phyloP scores from a whole-genome alignment of 345 rosid genomes.

The Microcos paniculata region DNA sequence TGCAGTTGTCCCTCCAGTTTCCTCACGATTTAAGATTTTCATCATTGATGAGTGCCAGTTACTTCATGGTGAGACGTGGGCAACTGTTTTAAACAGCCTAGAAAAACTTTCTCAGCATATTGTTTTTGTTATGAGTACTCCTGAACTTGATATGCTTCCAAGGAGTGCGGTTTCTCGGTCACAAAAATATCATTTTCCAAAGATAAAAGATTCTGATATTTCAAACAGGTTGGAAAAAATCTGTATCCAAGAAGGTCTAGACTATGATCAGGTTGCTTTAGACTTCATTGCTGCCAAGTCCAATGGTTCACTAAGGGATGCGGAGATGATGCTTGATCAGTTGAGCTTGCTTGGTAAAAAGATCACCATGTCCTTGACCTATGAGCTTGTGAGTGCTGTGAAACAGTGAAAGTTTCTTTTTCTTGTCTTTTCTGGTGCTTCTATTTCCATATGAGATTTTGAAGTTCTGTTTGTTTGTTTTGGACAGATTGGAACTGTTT shows the following conservation, averaged over 20 bases:
- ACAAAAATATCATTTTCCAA: conserved; percentile 80
- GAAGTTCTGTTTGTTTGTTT: conserved; percentile 7
- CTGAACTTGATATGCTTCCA: conserved; percentile 82
- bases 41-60: conserved; percentile 89
- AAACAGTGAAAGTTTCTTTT: conserved; percentile 7
- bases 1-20: conserved; percentile 62
- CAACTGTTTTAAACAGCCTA: conserved; percentile 57
- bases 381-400: conserved; percentile 74
- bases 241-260: conserved; percentile 70
- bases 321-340: conserved; percentile 96
- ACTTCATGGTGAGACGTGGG: conserved; percentile 76
- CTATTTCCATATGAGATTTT: conserved; percentile 1
- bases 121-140: conserved; percentile 76
- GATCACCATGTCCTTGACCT: conserved; percentile 68
- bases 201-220: conserved; percentile 63
- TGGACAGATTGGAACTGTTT: conserved; percentile 83
- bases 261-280: conserved; percentile 69
- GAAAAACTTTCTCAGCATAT: conserved; percentile 65
- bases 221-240: conserved; percentile 60
- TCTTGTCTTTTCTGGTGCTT: background rate
- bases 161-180: conserved; percentile 69
- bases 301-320: conserved; percentile 92
- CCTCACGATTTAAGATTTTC: conserved; percentile 77
- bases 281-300: conserved; percentile 92
- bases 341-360: conserved; percentile 85